Base-by-base conservation (phyloP, 2,329 filamentous ascomycete genomes). In the Thermoascus crustaceus region DNA sequence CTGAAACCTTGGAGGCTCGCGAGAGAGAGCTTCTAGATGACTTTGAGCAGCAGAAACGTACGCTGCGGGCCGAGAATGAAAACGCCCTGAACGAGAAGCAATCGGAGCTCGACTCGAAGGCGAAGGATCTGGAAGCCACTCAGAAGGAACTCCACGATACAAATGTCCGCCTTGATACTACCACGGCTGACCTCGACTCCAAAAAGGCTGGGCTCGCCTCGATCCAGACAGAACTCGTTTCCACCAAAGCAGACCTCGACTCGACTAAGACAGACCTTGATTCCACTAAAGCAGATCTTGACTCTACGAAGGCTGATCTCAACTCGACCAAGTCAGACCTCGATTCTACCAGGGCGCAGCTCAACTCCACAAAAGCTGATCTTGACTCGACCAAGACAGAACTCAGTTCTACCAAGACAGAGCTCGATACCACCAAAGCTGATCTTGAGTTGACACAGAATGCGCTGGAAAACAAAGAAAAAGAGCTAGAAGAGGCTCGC, bases 11-110 rank as follows among this genome's bases (percentile, higher is more conserved):
- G 41, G 57, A 56, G 23, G 49, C 47, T 14, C 61, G 58, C 18
- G 59, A 67, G 41, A 59, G 64, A 38, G 63, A 69, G 41, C 58
- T 72, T 37, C 55, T 59, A 4, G 57, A 62, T 10, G 53, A 63
- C 18, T 18, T 29, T 17, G 14, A 29, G 14, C 26, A 29, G 26
- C 26, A 29, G 26, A 29, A 29, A n/a, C n/a, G n/a, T n/a, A n/a
- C n/a, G 26, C 16, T 29, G 39, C 56, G 56, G 21, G 57, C n/a
- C n/a, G n/a, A n/a, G n/a, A n/a, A 63, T 14, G 59, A 63, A 35
- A 35, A 38, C 13, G 37, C 47, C 17, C 54, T 59, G 26, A 26
- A 35, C 11, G 33, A 42, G 4, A 50, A 45, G 34, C 52, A 53
- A 19, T 41, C 51, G 9, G 47, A 56, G 25, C 43, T 60, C 18